A percentile compares a stretch with the other conserved stretches of the same genome.
phyloP scores from a whole-genome alignment of 2,329 filamentous ascomycete species.

The Neonectria faginata region DNA sequence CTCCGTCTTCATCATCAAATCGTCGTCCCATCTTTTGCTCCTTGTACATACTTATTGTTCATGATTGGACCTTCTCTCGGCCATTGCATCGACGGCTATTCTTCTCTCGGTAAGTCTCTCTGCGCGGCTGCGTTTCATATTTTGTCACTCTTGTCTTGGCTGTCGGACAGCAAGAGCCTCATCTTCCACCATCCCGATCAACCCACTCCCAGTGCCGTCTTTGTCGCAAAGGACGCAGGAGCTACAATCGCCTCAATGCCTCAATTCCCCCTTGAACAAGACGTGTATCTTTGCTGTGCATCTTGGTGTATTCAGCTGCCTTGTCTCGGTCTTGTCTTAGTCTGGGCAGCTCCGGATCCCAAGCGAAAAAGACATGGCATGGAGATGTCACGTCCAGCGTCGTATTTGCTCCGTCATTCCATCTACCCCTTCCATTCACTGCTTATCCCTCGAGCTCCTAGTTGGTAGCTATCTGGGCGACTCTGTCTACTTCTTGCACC shows the following conservation, averaged over 20 bases:
- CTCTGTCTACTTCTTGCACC: slow-evolving; percentile 1
- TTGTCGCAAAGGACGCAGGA: slow-evolving; percentile 18
- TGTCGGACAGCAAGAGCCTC: slow-evolving; percentile 4
- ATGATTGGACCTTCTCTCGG: slow-evolving; percentile 1
- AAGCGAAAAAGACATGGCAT: slow-evolving; percentile 6
- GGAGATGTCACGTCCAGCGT: slow-evolving; percentile 18
- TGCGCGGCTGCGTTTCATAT: background rate
- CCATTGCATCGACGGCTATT: slow-evolving; percentile 3
- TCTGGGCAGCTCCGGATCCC: slow-evolving; percentile 10
- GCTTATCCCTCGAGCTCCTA: slow-evolving; percentile 21
- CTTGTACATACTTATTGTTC: slow-evolving; percentile 11
- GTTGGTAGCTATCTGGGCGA: slow-evolving; percentile 5
- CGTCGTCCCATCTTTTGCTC: slow-evolving; percentile 11
- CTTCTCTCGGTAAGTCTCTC: slow-evolving; percentile 7
- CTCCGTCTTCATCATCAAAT: background rate
- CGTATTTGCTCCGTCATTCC: slow-evolving; percentile 21
- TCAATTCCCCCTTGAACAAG: background rate
- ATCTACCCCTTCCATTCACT: slow-evolving; percentile 8
- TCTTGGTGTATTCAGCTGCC: slow-evolving; percentile 14
- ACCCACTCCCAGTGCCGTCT: slow-evolving; percentile 2
- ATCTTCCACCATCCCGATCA: background rate
- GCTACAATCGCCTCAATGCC: slow-evolving; percentile 1
- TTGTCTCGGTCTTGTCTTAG: slow-evolving; percentile 22
- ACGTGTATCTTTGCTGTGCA: slow-evolving; percentile 8
- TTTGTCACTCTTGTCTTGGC: background rate